Conservation (phyloP, 2,329 filamentous ascomycete species). For the Curvularia eragrostidis region DNA sequence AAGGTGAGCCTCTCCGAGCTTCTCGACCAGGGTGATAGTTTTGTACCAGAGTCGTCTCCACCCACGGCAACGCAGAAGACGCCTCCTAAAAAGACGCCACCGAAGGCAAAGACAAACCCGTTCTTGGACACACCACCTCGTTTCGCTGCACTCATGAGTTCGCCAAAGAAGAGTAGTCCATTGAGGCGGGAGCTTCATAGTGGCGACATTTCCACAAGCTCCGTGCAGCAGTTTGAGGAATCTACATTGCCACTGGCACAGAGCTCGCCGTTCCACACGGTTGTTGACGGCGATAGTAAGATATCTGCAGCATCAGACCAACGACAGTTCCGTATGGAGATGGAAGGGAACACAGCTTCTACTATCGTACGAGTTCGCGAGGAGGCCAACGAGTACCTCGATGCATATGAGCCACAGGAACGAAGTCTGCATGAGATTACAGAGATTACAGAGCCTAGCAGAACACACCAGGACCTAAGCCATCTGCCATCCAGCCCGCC, state of each 20-base stretch:
- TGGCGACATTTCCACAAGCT: slow-evolving; percentile 36
- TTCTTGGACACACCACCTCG: slow-evolving; percentile 43
- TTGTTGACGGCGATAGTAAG: slow-evolving; percentile 35
- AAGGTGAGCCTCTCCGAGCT: slow-evolving; percentile 43
- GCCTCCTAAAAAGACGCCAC: slow-evolving; percentile 18
- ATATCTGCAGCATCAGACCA: slow-evolving; percentile 41
- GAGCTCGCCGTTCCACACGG: slow-evolving; percentile 46
- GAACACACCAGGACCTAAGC: slow-evolving; percentile 27
- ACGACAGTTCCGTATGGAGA: slow-evolving; percentile 40
- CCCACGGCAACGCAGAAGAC: slow-evolving; percentile 27
- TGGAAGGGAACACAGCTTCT: slow-evolving; percentile 35
- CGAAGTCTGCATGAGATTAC: slow-evolving; percentile 42
- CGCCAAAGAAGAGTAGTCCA: slow-evolving; percentile 47
- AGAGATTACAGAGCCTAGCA: slow-evolving; percentile 46
- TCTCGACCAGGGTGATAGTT: slow-evolving; percentile 41
- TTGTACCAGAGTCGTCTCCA: slow-evolving; percentile 42
- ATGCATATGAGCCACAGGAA: slow-evolving; percentile 44
- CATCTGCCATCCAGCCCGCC: slow-evolving; percentile 34
- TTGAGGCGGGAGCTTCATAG: slow-evolving; percentile 39
- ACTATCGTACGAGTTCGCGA: slow-evolving; percentile 42
- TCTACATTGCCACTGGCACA: slow-evolving; percentile 39
- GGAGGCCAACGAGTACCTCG: slow-evolving; percentile 44
- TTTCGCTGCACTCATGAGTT: slow-evolving; percentile 34
- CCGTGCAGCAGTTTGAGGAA: slow-evolving; percentile 29
- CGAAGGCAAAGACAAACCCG: slow-evolving; percentile 26